Conservation (phyloP, 2,329 filamentous ascomycete genomes). For the Fusarium sp. region DNA sequence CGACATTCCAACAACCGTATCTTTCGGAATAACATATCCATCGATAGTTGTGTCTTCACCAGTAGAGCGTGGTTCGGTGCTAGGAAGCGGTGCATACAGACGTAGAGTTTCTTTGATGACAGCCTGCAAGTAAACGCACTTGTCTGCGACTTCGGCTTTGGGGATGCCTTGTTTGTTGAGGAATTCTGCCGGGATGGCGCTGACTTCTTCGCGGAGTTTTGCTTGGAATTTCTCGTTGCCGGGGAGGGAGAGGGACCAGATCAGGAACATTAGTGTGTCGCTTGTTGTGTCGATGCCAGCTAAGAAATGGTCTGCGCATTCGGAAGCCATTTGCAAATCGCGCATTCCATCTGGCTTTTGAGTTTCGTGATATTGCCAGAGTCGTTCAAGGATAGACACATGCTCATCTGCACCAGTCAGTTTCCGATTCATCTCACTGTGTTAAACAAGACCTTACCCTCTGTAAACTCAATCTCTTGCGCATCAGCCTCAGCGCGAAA, state of each 20-base stretch:
- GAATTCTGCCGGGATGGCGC: conserved; percentile 37
- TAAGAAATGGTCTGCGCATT: conserved; percentile 64
- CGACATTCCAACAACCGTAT: conserved; percentile 45
- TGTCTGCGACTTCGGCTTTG: conserved; percentile 51
- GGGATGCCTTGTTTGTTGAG: conserved; percentile 46
- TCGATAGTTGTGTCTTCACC: conserved; percentile 31
- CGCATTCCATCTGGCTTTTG: conserved; percentile 47
- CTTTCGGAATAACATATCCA: conserved; percentile 40
- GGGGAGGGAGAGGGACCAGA: conserved; percentile 61
- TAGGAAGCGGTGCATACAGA: conserved; percentile 63
- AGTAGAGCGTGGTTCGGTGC: conserved; percentile 59
- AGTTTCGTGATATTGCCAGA: conserved; percentile 51
- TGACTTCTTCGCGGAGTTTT: conserved; percentile 57
- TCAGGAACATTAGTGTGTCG: conserved; percentile 62
- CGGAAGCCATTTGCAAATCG: conserved; percentile 62
- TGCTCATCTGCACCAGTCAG: conserved; percentile 13
- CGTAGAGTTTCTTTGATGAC: conserved; percentile 63
- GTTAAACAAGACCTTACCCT: neutral
- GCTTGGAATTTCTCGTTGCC: conserved; percentile 57
- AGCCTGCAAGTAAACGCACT: conserved; percentile 58
- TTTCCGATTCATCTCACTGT: no score
- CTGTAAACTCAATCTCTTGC: neutral
- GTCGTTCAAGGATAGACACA: conserved; percentile 51
- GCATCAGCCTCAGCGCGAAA: conserved; percentile 18
- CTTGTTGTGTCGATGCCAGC: conserved; percentile 66